These are phyloP conservation scores for Jackrogersella multiformis DNA, from an alignment of 495 filamentous ascomycete genomes.

Conservation along the genomic window DNA sequence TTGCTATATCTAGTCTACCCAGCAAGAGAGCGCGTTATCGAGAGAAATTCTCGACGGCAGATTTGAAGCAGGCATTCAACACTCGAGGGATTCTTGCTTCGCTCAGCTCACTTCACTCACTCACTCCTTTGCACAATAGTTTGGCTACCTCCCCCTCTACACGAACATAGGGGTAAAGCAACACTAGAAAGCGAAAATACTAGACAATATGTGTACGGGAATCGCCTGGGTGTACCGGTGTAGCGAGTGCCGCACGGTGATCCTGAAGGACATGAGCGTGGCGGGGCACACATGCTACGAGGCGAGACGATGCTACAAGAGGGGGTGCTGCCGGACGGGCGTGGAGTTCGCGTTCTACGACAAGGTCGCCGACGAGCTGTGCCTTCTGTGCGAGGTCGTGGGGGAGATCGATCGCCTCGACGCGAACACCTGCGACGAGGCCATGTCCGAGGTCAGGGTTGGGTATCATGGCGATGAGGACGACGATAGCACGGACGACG, in stretches of 20 bases:
- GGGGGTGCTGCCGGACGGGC: slow-evolving; percentile 36
- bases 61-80: slow-evolving; percentile 23
- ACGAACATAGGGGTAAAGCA: too few relatives aligned
- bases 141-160: too few relatives aligned
- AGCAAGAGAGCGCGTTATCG: too few relatives aligned
- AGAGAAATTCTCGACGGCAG: not conserved
- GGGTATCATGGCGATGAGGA: not conserved
- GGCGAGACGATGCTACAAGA: slow-evolving; percentile 6
- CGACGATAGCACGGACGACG: not conserved
- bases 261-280: slow-evolving; percentile 12
- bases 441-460: not conserved
- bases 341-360: slow-evolving; percentile 27
- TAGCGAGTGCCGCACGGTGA: slow-evolving; percentile 6
- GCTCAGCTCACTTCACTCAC: too few relatives aligned
- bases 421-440: slow-evolving; percentile 16
- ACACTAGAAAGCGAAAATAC: too few relatives aligned
- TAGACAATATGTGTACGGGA: slow-evolving; percentile 35
- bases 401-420: not conserved
- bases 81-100: too few relatives aligned
- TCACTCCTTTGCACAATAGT: too few relatives aligned
- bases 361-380: slow-evolving; percentile 18
- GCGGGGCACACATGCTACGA: slow-evolving; percentile 34
- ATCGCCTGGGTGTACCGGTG: slow-evolving; percentile 24
- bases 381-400: slow-evolving; percentile 35
- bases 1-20: too few relatives aligned